Conservation (phyloP, 768 basidiomycete genomes). For the Mycena sanguinolenta region DNA sequence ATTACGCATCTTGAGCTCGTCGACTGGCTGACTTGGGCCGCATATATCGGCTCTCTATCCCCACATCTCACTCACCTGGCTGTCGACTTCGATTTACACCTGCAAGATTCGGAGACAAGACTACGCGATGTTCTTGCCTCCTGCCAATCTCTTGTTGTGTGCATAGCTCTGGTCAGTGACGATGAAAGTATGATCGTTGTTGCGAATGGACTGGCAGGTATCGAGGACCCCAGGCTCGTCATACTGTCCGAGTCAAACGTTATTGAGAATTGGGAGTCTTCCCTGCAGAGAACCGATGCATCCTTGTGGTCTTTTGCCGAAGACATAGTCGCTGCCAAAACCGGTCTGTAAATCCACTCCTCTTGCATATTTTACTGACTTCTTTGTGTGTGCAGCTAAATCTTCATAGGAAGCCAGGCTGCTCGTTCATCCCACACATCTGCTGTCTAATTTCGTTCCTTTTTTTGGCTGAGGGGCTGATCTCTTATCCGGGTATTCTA, state of each 20-base stretch:
- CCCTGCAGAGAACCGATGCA: constrained; percentile 35
- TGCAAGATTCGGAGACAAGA: constrained; percentile 25
- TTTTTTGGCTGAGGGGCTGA: no score
- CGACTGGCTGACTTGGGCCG: constrained; percentile 39
- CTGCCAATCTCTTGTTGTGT: constrained; percentile 39
- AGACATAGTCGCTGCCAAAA: constrained; percentile 37
- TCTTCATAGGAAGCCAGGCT: not conserved
- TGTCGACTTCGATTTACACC: constrained; percentile 37
- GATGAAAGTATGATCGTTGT: constrained; percentile 39
- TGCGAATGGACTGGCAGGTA: constrained; percentile 30
- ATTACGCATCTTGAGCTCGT: constrained; percentile 44
- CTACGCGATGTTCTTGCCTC: constrained; percentile 37
- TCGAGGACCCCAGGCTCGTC: constrained; percentile 38
- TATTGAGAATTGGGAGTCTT: constrained; percentile 43
- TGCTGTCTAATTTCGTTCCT: no score
- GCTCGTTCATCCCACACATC: not conserved
- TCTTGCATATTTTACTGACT: not conserved
- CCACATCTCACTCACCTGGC: constrained; percentile 44
- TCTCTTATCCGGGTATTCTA: no score
- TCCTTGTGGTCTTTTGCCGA: constrained; percentile 44
- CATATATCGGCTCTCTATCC: constrained; percentile 14
- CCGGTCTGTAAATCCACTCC: constrained; percentile 26
- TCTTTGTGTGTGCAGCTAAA: not conserved
- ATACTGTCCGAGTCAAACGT: constrained; percentile 42
- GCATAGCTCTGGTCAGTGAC: constrained; percentile 40